Evolutionary conservation across 257 asterid species (phyloP).

Genomic region (Capsicum chinense): DNA sequence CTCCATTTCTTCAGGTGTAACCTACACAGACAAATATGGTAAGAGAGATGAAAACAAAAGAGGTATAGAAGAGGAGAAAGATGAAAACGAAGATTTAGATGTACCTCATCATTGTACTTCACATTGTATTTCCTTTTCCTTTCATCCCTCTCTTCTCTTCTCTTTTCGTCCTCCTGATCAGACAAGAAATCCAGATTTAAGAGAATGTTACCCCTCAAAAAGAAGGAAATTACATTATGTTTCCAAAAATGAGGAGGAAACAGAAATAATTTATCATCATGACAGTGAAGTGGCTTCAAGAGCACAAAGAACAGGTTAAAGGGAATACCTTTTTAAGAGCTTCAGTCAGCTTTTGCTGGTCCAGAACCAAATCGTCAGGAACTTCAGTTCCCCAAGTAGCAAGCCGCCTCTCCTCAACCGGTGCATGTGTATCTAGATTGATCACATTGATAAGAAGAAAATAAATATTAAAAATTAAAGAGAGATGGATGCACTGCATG

Average conservation of each 20-base stretch:
- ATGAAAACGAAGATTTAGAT: background rate
- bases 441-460: background rate
- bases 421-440: slow-evolving; percentile 55
- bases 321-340: slow-evolving; percentile 72
- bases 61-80: background rate
- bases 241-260: background rate
- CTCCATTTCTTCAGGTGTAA: slow-evolving; percentile 75
- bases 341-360: slow-evolving; percentile 64
- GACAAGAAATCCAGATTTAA: background rate
- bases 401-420: slow-evolving; percentile 64
- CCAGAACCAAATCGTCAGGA: slow-evolving; percentile 83
- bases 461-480: no score
- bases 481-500: no score
- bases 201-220: background rate
- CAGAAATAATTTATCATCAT: background rate
- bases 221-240: background rate
- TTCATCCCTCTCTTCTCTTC: slow-evolving; percentile 82
- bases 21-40: slow-evolving; percentile 42
- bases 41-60: slow-evolving; percentile 5
- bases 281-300: background rate
- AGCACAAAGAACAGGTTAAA: background rate
- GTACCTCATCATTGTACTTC: slow-evolving; percentile 92
- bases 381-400: slow-evolving; percentile 95
- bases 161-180: slow-evolving; percentile 78
- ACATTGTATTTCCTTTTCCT: slow-evolving; percentile 89